Evolutionary conservation across 805 yeast species (phyloP).

Genomic region (Spencermartinsiella europaea): DNA sequence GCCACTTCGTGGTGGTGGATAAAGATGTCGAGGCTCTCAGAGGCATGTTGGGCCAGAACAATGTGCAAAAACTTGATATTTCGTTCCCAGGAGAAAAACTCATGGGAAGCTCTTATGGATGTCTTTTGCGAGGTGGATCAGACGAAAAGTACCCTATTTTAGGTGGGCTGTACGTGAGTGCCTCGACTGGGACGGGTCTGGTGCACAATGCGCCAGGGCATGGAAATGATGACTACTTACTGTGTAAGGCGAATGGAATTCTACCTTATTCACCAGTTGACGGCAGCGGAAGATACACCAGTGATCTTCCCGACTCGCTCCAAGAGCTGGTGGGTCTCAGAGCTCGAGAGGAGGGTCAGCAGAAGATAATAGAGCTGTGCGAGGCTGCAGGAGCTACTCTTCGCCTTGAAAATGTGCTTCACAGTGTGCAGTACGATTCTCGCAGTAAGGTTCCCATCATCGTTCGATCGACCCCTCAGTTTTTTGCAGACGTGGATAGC

Average conservation of each 20-base stretch:
- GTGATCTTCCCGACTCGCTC: slow-evolving; percentile 38
- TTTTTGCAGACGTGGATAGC: slow-evolving; percentile 83
- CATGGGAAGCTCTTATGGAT: slow-evolving; percentile 43
- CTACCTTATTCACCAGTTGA: slow-evolving; percentile 75
- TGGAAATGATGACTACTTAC: slow-evolving; percentile 85
- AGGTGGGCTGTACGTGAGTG: slow-evolving; percentile 77
- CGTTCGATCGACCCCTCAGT: slow-evolving; percentile 92
- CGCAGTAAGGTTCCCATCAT: slow-evolving; percentile 93
- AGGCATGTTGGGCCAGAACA: slow-evolving; percentile 32
- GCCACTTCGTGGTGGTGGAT: slow-evolving; percentile 55
- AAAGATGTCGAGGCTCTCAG: slow-evolving; percentile 24
- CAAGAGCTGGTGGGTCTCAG: slow-evolving; percentile 47
- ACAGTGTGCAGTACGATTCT: slow-evolving; percentile 97
- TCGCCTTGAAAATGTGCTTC: slow-evolving; percentile 46
- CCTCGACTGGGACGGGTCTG: slow-evolving; percentile 83
- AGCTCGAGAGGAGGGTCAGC: slow-evolving; percentile 59
- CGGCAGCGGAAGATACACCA: slow-evolving; percentile 59
- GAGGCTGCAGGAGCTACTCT: slow-evolving; percentile 42
- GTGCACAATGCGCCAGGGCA: slow-evolving; percentile 99
- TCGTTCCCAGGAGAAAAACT: slow-evolving; percentile 42
- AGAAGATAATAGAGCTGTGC: slow-evolving; percentile 41
- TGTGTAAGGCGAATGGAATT: slow-evolving; percentile 55
- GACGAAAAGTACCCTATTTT: slow-evolving; percentile 49
- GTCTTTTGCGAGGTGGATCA: slow-evolving; percentile 44
- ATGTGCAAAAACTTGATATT: slow-evolving; percentile 27